Conservation (phyloP, 2,329 filamentous ascomycete species). For the Xylariaceae sp. region DNA sequence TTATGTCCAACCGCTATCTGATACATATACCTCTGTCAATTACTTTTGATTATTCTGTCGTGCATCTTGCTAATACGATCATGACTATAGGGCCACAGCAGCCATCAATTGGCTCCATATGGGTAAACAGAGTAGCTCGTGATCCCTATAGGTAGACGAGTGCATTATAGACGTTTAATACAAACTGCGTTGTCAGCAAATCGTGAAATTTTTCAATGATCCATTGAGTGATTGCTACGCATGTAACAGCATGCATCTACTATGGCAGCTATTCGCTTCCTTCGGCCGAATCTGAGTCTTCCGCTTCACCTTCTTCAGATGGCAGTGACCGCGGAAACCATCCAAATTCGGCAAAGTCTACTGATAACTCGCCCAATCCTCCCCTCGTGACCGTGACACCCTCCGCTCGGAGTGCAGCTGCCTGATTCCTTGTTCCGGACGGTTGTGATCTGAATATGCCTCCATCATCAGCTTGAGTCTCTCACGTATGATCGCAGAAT, state of each 20-base stretch:
- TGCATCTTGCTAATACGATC: too few species aligned
- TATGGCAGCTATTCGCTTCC: too few species aligned
- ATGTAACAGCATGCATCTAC: too few species aligned
- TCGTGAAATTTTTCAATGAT: too few species aligned
- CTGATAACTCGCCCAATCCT: conserved; percentile 46
- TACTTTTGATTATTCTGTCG: too few species aligned
- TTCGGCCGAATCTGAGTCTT: conserved; percentile 2
- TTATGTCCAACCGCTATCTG: conserved; percentile 84
- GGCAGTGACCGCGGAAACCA: conserved; percentile 53
- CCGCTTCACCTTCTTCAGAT: conserved; percentile 30
- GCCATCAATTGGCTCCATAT: too few species aligned
- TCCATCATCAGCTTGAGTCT: neutral
- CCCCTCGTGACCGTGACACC: conserved; percentile 46
- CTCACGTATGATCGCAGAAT: neutral
- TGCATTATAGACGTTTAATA: too few species aligned
- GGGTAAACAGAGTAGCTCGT: too few species aligned
- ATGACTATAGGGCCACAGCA: too few species aligned
- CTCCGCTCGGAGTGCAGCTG: conserved; percentile 44
- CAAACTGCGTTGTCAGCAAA: too few species aligned
- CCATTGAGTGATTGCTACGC: too few species aligned
- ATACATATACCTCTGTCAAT: conserved; percentile 24
- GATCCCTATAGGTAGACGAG: too few species aligned
- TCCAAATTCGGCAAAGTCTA: conserved; percentile 48
- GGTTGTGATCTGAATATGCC: conserved; percentile 40
- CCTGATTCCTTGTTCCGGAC: conserved; percentile 45